Conservation (phyloP, 805 yeast species). For the Maudiozyma bulderi region DNA sequence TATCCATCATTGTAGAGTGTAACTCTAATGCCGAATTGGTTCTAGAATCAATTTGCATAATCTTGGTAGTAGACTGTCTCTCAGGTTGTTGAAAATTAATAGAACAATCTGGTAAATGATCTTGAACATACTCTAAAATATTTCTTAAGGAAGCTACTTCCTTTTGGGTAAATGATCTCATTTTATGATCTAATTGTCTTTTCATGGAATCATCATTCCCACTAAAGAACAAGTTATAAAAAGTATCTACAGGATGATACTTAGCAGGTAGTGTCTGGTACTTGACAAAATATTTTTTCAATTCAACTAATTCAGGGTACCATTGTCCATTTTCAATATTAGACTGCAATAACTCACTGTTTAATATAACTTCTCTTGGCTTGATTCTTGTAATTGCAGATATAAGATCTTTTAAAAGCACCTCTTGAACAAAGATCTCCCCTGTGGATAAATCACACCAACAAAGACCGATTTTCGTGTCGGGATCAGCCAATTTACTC, state of each 20-base stretch:
- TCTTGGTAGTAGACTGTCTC: constrained; percentile 40
- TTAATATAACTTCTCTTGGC: constrained; percentile 71
- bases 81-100: constrained; percentile 61
- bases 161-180: constrained; percentile 30
- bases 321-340: constrained; percentile 39
- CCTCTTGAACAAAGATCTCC: constrained; percentile 57
- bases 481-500: constrained; percentile 30
- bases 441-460: constrained; percentile 92
- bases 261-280: constrained; percentile 37
- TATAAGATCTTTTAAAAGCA: constrained; percentile 48
- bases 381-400: constrained; percentile 67
- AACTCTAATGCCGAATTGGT: constrained; percentile 72
- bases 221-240: constrained; percentile 31
- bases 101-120: constrained; percentile 60
- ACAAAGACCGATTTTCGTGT: constrained; percentile 52
- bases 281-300: constrained; percentile 50
- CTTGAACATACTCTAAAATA: constrained; percentile 57
- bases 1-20: constrained; percentile 46
- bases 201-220: constrained; percentile 14
- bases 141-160: constrained; percentile 55
- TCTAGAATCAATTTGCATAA: constrained; percentile 71
- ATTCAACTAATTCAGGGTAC: constrained; percentile 49
- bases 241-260: constrained; percentile 32
- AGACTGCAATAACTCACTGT: constrained; percentile 35
- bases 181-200: constrained; percentile 17